phyloP scores from a whole-genome alignment of 768 basidiomycete species.

The Collybia sordida region DNA sequence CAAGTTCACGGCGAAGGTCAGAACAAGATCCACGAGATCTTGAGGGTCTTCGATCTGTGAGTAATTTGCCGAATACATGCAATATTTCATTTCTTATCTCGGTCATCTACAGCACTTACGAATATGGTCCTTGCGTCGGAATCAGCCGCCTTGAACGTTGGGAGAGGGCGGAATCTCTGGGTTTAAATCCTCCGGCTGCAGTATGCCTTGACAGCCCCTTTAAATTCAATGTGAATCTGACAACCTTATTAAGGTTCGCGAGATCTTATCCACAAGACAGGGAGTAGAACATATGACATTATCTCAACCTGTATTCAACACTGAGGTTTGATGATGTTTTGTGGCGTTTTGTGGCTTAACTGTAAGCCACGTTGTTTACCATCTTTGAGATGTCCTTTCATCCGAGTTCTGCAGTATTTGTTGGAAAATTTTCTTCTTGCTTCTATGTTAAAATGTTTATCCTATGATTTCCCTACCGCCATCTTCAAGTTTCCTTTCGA shows the following conservation, averaged over 20 bases:
- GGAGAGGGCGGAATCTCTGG: constrained; percentile 79
- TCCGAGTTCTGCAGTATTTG: background rate
- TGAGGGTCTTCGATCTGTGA: constrained; percentile 79
- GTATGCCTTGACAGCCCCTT: constrained; percentile 36
- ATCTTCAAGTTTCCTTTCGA: background rate
- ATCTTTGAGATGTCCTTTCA: background rate
- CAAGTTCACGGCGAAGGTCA: constrained; percentile 67
- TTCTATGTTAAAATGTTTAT: too few species aligned
- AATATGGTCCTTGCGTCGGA: constrained; percentile 80
- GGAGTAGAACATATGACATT: constrained; percentile 54
- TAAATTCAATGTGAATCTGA: background rate
- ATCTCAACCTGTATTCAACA: constrained; percentile 62
- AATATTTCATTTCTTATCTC: background rate
- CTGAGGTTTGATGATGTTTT: constrained; percentile 29
- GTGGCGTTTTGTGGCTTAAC: background rate
- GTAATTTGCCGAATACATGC: constrained; percentile 14
- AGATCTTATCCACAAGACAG: constrained; percentile 73
- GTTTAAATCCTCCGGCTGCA: constrained; percentile 78
- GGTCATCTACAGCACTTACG: constrained; percentile 52
- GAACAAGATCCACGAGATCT: constrained; percentile 66
- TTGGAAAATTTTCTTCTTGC: background rate
- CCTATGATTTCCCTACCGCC: background rate
- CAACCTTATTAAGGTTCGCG: constrained; percentile 55
- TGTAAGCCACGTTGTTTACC: background rate
- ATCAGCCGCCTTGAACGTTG: constrained; percentile 84